A percentile compares a stretch with the other conserved stretches of the same genome.
Evolutionary conservation across 1,284 basidiomycete species (phyloP).

Genomic region (Fomitiporia mediterranea): DNA sequence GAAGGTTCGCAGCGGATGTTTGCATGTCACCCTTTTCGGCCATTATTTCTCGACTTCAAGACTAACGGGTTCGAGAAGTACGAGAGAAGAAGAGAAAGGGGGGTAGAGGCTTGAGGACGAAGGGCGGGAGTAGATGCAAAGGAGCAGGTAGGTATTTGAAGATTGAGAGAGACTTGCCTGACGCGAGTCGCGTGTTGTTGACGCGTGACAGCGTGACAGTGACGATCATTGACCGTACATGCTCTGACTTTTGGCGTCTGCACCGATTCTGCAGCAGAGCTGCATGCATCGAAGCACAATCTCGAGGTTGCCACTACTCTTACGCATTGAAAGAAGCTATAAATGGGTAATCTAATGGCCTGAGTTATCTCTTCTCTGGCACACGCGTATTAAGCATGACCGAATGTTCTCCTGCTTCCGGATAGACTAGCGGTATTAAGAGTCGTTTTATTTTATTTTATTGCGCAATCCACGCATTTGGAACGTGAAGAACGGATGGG

Average conservation of each 20-base stretch:
- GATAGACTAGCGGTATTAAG: no score
- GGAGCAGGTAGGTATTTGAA: background rate
- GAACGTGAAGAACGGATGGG: no score
- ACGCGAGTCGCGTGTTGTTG: constrained; percentile 2
- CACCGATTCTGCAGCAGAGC: no score
- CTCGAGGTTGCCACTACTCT: no score
- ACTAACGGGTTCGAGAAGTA: background rate
- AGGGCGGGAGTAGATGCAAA: background rate
- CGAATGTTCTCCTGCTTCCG: no score
- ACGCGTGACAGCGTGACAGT: constrained; percentile 2
- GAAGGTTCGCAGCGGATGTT: constrained; percentile 3
- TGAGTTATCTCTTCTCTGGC: no score
- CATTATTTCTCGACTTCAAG: no score
- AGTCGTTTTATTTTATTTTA: no score
- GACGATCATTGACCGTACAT: no score
- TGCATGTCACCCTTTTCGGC: constrained; percentile 18
- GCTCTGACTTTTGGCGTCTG: no score
- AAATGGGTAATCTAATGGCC: background rate
- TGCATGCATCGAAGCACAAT: no score
- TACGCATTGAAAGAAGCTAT: background rate
- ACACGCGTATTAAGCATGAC: background rate
- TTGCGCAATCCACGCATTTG: no score
- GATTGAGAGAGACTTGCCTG: background rate
- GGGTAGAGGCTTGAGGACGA: background rate
- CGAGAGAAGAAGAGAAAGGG: background rate